Evolutionary conservation across 441 rosid genomes (phyloP), one percentile per base, ranked within the genome.

Genomic region (Bruguiera hainesii): DNA sequence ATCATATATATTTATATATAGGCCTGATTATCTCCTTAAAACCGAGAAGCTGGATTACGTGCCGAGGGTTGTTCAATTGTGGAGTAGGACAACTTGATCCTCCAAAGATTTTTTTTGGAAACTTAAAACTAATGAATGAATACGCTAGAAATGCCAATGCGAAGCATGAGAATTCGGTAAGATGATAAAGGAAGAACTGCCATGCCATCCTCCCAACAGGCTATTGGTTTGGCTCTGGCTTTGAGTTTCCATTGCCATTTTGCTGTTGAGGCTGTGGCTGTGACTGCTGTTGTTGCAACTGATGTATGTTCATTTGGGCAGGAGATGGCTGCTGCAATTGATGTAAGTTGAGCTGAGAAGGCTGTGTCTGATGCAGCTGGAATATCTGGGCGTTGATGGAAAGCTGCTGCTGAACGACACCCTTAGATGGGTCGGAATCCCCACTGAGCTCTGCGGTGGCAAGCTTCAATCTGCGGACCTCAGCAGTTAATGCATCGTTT

Each of bases 401-500:
- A 73, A 66, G 85, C 76, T 81, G 89, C 66, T 79, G 88, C 46
- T 75, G 76, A 65, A 65, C 80, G 79, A 81, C 68, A 67, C 79
- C 80, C 74, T 85, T 86, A 16, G 91, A 68, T 31, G 80, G 82
- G 60, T 85, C 87, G 28, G 92, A 68, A 61, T 83, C 93, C 63
- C 84, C 79, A 31, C 76, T 68, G 48, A 76, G 75, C 69, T 87
- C 91, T 13, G 87, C 85, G 5, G 84, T 81, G 4, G 88, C 86
- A 5, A 83, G 56, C 80, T 91, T 94, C 84, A 94, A 73, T 29
- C 98, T 75, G 33, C 85, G 87, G 42, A 94, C 97, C 79, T 94
- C 99, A 0, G 88, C 94, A 5, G 78, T 87, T 64, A 94, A 79
- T 60, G 98, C 94, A 71, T 91, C 99, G 23, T 91, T 94, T 46